Evolutionary conservation across 192 early-diverging fungal genomes (phyloP), one percentile per base, ranked within the genome.

Genomic region (Coemansia sp.): DNA sequence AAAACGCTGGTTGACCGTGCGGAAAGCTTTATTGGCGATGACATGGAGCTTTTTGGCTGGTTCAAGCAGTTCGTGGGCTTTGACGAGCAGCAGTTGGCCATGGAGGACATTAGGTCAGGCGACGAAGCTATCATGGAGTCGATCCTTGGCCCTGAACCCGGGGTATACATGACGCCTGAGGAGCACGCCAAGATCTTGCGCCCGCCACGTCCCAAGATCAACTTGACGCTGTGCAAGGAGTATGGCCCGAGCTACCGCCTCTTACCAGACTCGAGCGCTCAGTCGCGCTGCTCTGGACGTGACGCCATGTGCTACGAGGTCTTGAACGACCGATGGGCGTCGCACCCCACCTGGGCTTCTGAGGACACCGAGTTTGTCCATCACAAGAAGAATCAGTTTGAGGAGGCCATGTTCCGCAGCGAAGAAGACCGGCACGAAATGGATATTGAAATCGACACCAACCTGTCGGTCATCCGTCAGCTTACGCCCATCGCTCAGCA

Each of bases 371-470:
- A 93, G 41, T 97, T 98, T 75, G 85, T 91, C 50, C 86, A 92
- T 44, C 93, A 94, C 82, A 93, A 94, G 63, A 97, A 95, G 83
- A 98, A 93, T 61, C 78, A 85, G 21, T 95, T 86, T 66, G 97
- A 98, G 69, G 98, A 99, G 73, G 90, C 91, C n/a, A 79, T 99
- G 75, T 93, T 93, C 86, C 92, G 92, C 54, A 93, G 90, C 81
- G 98, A 99, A 74, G 98, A 99, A 70, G 96, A 98, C 85, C 87
- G 95, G 29, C 94, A 93, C 76, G 98, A 99, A 69, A 98, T 97
- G 85, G 96, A 99, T 71, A 87, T 98, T 74, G 94, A 96, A 78
- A 97, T 99, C 62, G 94, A 98, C 74, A 91, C 95, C 53, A 98
- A 98, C 62, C 68, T 94, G 62, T 88, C 92, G 34, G 90, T 91